Percentiles rank a stretch among this genome's conserved stretches.
phyloP scores from a whole-genome alignment of 1,284 basidiomycete genomes.

The Moesziomyces parantarcticus region DNA sequence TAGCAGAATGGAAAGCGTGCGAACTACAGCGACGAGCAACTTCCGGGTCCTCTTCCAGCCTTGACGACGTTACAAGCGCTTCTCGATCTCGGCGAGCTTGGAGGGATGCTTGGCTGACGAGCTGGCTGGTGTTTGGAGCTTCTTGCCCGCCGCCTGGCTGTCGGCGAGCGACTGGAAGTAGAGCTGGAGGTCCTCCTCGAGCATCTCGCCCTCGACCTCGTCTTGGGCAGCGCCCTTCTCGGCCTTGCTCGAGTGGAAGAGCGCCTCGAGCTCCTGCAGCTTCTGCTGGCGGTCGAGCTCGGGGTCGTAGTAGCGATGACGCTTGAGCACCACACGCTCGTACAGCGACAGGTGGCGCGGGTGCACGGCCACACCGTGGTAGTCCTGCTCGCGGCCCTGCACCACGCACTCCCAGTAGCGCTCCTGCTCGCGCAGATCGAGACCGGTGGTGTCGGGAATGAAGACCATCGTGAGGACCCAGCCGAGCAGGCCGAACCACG shows the following conservation, averaged over 20 bases:
- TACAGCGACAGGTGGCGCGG: conserved; percentile 71
- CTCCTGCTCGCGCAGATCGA: conserved; percentile 73
- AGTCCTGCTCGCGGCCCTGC: conserved; percentile 70
- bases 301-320: conserved; percentile 71
- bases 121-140: conserved; percentile 17
- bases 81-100: conserved; percentile 61
- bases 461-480: conserved; percentile 70
- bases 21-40: too few species aligned
- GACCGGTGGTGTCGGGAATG: conserved; percentile 72
- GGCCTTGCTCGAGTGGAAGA: conserved; percentile 64
- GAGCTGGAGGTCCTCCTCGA: conserved; percentile 53
- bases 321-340: conserved; percentile 71
- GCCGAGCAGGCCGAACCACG: conserved; percentile 72
- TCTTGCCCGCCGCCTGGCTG: conserved; percentile 39
- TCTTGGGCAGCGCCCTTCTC: conserved; percentile 40
- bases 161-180: conserved; percentile 58
- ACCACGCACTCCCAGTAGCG: conserved; percentile 72
- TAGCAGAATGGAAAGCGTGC: too few species aligned
- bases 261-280: conserved; percentile 70
- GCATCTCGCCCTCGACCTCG: conserved; percentile 25
- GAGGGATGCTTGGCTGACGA: conserved; percentile 29
- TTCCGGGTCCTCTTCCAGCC: too few species aligned
- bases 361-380: conserved; percentile 73
- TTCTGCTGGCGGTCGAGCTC: conserved; percentile 71
- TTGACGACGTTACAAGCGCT: conserved; percentile 12